Percentiles rank a stretch among this genome's conserved stretches.
phyloP scores from a whole-genome alignment of 2,329 filamentous ascomycete genomes.

The Pyrenophora tritici-repentis region DNA sequence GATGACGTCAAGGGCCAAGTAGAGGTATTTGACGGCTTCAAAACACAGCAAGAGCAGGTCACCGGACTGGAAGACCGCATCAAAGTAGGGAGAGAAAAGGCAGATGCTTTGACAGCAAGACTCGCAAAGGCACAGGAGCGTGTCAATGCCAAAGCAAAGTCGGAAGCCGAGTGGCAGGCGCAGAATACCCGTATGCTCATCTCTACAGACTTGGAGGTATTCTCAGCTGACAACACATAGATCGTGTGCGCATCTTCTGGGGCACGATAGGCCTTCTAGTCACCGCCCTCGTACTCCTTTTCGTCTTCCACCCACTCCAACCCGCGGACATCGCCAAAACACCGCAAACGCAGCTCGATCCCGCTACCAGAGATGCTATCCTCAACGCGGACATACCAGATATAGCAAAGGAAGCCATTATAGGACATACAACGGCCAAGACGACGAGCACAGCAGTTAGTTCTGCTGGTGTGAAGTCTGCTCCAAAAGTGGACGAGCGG shows the following conservation, averaged over 20 bases:
- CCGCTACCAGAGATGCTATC: constrained; percentile 27
- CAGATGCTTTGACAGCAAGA: constrained; percentile 64
- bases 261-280: constrained; percentile 57
- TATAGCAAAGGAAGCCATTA: constrained; percentile 42
- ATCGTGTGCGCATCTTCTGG: constrained; percentile 67
- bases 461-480: constrained; percentile 4
- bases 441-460: constrained; percentile 9
- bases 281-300: constrained; percentile 53
- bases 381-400: constrained; percentile 39
- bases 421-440: constrained; percentile 17
- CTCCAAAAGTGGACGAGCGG: constrained; percentile 18
- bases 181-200: constrained; percentile 54
- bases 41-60: constrained; percentile 68
- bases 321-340: constrained; percentile 16
- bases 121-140: constrained; percentile 67
- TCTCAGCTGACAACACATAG: constrained; percentile 31
- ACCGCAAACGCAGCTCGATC: constrained; percentile 18
- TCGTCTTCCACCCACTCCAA: constrained; percentile 46
- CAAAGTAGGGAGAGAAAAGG: constrained; percentile 62
- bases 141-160: constrained; percentile 70
- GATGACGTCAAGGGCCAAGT: constrained; percentile 66
- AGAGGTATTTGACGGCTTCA: constrained; percentile 64
- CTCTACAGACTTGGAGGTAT: not conserved
- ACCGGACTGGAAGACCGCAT: constrained; percentile 66
- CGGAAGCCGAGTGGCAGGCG: constrained; percentile 71